Evolutionary conservation across 2,329 filamentous ascomycete genomes (phyloP).

Genomic region (Talaromyces albobiverticillius): DNA sequence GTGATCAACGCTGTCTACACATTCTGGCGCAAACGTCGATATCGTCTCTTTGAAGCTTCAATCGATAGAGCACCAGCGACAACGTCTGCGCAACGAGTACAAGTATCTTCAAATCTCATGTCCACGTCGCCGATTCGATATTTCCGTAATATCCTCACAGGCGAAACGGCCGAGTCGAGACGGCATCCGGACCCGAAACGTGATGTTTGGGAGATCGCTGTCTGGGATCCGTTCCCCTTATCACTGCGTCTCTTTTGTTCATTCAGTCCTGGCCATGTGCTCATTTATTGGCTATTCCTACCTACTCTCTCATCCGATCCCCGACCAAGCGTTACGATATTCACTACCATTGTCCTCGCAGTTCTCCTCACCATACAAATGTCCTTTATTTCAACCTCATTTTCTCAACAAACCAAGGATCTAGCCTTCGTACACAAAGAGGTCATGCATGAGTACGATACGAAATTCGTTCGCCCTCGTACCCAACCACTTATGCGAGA

Average conservation of each 20-base stretch:
- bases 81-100: constrained; percentile 82
- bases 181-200: constrained; percentile 71
- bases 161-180: constrained; percentile 72
- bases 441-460: constrained; percentile 92
- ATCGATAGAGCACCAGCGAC: constrained; percentile 75
- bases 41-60: constrained; percentile 84
- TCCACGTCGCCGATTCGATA: constrained; percentile 76
- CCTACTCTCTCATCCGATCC: constrained; percentile 73
- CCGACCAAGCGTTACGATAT: constrained; percentile 78
- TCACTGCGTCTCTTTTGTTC: constrained; percentile 79
- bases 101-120: constrained; percentile 77
- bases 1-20: constrained; percentile 75
- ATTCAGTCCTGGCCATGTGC: constrained; percentile 90
- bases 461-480: constrained; percentile 87
- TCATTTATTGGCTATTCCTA: constrained; percentile 84
- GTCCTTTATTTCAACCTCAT: constrained; percentile 67
- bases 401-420: constrained; percentile 83
- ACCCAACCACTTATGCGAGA: constrained; percentile 77
- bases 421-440: constrained; percentile 80
- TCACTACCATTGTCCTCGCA: constrained; percentile 77
- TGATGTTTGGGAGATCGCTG: constrained; percentile 90
- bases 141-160: constrained; percentile 64
- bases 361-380: constrained; percentile 74
- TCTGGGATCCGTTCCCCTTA: constrained; percentile 91
- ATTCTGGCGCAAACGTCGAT: constrained; percentile 76